These are phyloP conservation scores for Suillus decipiens DNA, from an alignment of 768 basidiomycete genomes.

Conservation along the genomic window DNA sequence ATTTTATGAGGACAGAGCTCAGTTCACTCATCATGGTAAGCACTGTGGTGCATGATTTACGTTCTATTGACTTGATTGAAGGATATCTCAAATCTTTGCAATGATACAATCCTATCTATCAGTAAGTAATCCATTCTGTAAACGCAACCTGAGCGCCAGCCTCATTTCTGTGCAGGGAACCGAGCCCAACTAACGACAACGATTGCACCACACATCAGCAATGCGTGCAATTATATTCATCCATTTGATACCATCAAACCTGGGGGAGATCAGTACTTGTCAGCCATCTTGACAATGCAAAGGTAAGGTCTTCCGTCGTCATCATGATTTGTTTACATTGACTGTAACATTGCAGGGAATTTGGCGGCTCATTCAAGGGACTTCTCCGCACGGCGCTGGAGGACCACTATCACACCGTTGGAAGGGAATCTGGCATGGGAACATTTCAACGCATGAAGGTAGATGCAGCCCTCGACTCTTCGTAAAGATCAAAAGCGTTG, in stretches of 20 bases:
- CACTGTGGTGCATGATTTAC: not conserved
- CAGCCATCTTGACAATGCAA: not conserved
- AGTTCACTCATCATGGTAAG: not conserved
- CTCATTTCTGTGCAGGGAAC: not conserved
- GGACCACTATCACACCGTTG: not conserved
- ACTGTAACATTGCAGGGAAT: not conserved
- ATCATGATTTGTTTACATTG: not conserved
- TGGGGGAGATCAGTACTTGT: not conserved
- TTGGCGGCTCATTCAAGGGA: slow-evolving; percentile 1
- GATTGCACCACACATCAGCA: not conserved
- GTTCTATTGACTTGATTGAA: not conserved
- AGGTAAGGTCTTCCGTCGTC: not conserved
- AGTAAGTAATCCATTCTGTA: not conserved
- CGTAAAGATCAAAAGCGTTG: not conserved
- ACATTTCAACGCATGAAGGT: slow-evolving; percentile 10
- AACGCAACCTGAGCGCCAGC: not conserved
- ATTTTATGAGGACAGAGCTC: not conserved
- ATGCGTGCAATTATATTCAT: not conserved
- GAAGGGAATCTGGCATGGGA: not conserved
- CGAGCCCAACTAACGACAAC: not conserved
- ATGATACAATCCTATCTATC: not conserved
- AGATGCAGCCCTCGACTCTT: not conserved
- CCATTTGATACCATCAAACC: not conserved
- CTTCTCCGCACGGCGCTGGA: not conserved
- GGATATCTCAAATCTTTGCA: not conserved